Base-by-base conservation (phyloP, 2,329 filamentous ascomycete species). In the Claviceps sp. region DNA sequence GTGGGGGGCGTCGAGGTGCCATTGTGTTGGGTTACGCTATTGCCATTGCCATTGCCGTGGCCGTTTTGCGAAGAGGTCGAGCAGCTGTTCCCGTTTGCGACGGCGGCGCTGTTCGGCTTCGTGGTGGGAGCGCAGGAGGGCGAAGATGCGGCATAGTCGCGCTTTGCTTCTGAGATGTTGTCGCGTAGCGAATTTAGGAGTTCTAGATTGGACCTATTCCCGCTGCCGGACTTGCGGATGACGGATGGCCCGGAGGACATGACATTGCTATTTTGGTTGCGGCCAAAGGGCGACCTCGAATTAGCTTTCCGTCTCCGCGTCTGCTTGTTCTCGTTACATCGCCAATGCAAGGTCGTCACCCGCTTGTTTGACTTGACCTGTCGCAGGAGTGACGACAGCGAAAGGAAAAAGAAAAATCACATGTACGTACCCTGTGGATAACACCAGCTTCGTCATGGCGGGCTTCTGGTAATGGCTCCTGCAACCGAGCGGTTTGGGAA, bases 151-250 rank as follows among this genome's bases (percentile, higher is more conserved):
- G 65, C 64, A 57, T 80, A 79, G 59, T 82, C 80, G 62, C 84
- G 73, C 65, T 89, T 85, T 41, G 86, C 84, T 34, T 84, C 80
- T 50, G 80, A 67, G 66, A 97, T 89, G 69, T 91, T 95, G 63
- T 83, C 81, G 60, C 87, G 85, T 17, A 98, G 79, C 3, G 89
- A 88, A 62, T 89, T 90, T 57, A 89, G 86, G 60, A 98, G 80
- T 69, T 98, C 93, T 60, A 90, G 83, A 66, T 97, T 97, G 51
- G 91, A 96, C 65, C 90, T 89, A 64, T 83, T 83, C 40, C 57
- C 56, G 58, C 81, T 80, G 55, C 83, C 78, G 16, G 84, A 81
- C 62, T 87, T 87, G 56, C 88, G 84, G 67, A 95, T 85, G 56
- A 95, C 84, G 48, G 89, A 88, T 53, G 87, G 85, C 53, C 87